Base-by-base conservation (phyloP, 495 filamentous ascomycete genomes). In the Talaromyces nanjingensis region DNA sequence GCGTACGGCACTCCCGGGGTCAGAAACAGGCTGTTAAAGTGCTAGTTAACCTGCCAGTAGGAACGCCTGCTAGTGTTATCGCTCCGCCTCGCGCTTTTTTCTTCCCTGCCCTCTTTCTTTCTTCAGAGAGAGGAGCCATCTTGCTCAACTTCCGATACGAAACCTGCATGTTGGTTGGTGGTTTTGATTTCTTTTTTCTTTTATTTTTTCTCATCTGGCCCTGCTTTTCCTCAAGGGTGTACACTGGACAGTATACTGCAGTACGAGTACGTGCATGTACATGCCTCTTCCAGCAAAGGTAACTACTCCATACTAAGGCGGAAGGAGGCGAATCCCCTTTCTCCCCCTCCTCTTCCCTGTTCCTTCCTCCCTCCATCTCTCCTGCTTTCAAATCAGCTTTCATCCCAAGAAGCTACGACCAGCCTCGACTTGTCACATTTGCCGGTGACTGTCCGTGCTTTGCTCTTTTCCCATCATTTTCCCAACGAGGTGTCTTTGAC, bases 351-450 rank as follows among this genome's bases (percentile, higher is more conserved):
- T 29, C 47, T 59, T 42, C 57, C 66, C 62, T 65, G 52, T 62
- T 67, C 64, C 59, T 60, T 24, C 54, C 18, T 63, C 60, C 65
- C 64, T 67, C 67, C 63, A 63, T 67, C 67, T 24, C 57, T 63
- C 65, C 42, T 20, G 62, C 63, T 59, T 42, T 65, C 59, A 63
- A 57, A 54, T 64, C 62, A 67, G 64, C 63, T 62, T 58, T 71
- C 62, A 63, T 63, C 65, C 65, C 55, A 56, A n/a, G 53, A 56
- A 56, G 53, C 22, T 22, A 31, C 53, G 24, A 29, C 53, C 53
- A 25, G 53, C 22, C 14, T 29, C 16, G 53, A 49, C 45, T 49
- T 49, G 45, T 49, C 45, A 45, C 45, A 49, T 22, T 49, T 9
- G 16, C n/a, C 45, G 0, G n/a, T 49, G 45, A 49, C 53, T 29